Conservation (phyloP, 2,329 filamentous ascomycete species). For the Xylaria sp. region DNA sequence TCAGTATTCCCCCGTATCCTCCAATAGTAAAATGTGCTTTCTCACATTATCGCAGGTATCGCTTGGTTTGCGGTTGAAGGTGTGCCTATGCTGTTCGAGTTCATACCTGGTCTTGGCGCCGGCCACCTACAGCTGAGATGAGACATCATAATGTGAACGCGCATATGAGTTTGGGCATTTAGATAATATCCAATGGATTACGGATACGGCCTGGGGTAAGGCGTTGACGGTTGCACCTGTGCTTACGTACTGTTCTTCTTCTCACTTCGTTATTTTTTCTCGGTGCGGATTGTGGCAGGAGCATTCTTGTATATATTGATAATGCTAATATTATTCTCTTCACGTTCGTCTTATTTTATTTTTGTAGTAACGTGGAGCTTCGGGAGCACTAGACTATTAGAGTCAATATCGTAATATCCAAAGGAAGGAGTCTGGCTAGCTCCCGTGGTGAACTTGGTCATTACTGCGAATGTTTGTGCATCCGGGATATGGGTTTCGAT, state of each 20-base stretch:
- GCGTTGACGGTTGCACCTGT: conserved; percentile 24
- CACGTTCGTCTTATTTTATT: neutral
- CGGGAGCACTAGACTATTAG: neutral
- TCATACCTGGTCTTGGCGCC: conserved; percentile 47
- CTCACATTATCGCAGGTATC: conserved; percentile 35
- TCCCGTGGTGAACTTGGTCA: too few species aligned
- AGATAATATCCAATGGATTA: conserved; percentile 16
- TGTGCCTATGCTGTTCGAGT: conserved; percentile 50
- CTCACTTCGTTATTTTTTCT: neutral
- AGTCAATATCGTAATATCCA: neutral
- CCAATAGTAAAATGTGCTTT: neutral
- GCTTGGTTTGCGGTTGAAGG: conserved; percentile 48
- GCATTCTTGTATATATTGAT: conserved; percentile 28
- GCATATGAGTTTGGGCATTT: conserved; percentile 21
- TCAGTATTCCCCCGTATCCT: conserved; percentile 49
- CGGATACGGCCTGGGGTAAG: conserved; percentile 20
- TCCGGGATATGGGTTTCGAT: too few species aligned
- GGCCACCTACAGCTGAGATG: conserved; percentile 37
- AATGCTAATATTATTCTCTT: conserved; percentile 12
- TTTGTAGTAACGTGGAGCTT: neutral
- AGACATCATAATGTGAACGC: conserved; percentile 23
- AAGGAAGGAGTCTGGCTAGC: neutral
- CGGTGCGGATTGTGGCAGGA: neutral
- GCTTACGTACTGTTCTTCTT: neutral
- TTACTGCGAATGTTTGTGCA: too few species aligned